Evolutionary conservation across 208 protist genomes (phyloP), one percentile per base, ranked within the genome.

Genomic region (Wallacemonas sp.): DNA sequence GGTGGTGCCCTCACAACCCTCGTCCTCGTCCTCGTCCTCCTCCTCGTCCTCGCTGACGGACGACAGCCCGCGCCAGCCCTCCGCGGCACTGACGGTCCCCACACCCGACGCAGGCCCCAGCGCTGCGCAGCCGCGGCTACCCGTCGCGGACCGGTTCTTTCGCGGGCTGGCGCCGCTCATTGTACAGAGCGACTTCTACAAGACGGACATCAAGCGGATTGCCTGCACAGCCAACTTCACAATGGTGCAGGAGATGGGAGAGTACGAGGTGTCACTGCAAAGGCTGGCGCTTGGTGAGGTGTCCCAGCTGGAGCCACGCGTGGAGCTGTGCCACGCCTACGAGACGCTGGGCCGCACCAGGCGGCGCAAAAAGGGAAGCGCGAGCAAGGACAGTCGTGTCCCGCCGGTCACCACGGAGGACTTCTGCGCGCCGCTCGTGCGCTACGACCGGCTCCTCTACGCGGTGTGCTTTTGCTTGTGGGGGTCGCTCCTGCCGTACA

Each of bases 381-480:
- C 50, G 18, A n/a, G 31, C n/a, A 38, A 31, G 38, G 7, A 8
- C 10, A 46, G 20, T 2, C 26, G 42, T 23, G 38, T 64, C 23
- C 38, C 25, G 18, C 39, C 49, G 2, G 23, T 87, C 4, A 64
- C 77, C 38, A 61, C 76, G 18, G 36, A 70, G 0, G 77, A 91
- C 65, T 82, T 93, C 55, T 38, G 38, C 31, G 74, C 72, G 36
- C 63, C 72, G 0, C 20, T 80, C 32, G 46, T 85, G 11, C 64
- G 66, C 1, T 84, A 82, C 55, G 78, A 89, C 32, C 89, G 72
- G 54, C 49, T 90, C 39, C 42, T 86, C 36, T 65, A 87, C 28
- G 84, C 84, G 18, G 31, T 88, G 22, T 82, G 80, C 39, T 65
- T 91, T 31, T 49, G 74, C 11, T 71, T 94, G 20, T 91, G 83